Evolutionary conservation across 805 yeast species (phyloP).

Genomic region (Tetrapisispora nanseiensis): DNA sequence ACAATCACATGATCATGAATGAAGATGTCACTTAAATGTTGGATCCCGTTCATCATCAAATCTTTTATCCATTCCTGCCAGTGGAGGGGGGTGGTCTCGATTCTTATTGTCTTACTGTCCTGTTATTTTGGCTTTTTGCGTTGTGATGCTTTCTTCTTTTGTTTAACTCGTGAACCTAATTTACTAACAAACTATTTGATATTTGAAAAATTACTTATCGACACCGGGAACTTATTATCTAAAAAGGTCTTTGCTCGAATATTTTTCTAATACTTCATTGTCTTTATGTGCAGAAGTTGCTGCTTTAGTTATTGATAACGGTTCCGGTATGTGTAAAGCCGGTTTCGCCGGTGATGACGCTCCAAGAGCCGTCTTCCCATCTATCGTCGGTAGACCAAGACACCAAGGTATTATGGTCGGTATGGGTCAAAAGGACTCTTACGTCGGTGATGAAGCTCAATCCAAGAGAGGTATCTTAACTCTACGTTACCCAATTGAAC

Average conservation of each 20-base stretch:
- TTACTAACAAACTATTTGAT: too few relatives aligned
- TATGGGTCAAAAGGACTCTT: slow-evolving; percentile 99
- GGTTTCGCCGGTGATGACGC: slow-evolving; percentile 99
- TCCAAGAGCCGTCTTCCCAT: slow-evolving; percentile 99
- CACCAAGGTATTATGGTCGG: slow-evolving; percentile 99
- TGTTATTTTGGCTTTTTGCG: too few relatives aligned
- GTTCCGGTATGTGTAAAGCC: slow-evolving; percentile 99
- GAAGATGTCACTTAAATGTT: too few relatives aligned
- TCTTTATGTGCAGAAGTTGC: slow-evolving; percentile 27
- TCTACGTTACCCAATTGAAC: slow-evolving; percentile 98
- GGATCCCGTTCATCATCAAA: too few relatives aligned
- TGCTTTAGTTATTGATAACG: slow-evolving; percentile 86
- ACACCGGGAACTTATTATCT: too few relatives aligned
- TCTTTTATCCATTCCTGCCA: too few relatives aligned
- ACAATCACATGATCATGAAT: too few relatives aligned
- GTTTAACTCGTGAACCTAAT: too few relatives aligned
- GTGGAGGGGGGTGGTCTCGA: too few relatives aligned
- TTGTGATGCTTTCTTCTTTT: too few relatives aligned
- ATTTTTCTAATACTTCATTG: background rate
- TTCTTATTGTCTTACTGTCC: too few relatives aligned
- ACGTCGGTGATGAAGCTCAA: slow-evolving; percentile 99
- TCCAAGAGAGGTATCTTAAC: slow-evolving; percentile 99
- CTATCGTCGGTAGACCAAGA: slow-evolving; percentile 99
- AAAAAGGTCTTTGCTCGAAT: background rate
- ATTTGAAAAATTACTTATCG: too few relatives aligned